These are phyloP conservation scores for Sparassis latifolia DNA, from an alignment of 1,284 basidiomycete species.

Conservation along the genomic window DNA sequence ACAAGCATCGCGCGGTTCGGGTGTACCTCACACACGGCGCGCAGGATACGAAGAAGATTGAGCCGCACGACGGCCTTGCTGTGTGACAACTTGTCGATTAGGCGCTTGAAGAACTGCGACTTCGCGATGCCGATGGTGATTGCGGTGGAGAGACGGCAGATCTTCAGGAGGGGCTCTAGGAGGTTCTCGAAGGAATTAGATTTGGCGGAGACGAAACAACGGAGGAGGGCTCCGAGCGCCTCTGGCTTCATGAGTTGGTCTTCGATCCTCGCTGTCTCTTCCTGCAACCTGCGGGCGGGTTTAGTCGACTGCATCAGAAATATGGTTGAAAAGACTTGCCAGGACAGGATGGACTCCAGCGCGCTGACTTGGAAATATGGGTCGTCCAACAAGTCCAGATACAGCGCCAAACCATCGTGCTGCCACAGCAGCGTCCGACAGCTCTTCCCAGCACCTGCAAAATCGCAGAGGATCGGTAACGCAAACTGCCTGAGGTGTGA, in stretches of 20 bases:
- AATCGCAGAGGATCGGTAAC: slow-evolving; percentile 91
- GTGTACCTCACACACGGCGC: slow-evolving; percentile 83
- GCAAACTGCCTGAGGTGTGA: slow-evolving; percentile 96
- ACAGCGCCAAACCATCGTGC: slow-evolving; percentile 77
- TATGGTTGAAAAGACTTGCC: slow-evolving; percentile 43
- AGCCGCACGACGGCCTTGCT: slow-evolving; percentile 86
- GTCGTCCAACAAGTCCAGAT: slow-evolving; percentile 81
- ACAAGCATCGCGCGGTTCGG: slow-evolving; percentile 81
- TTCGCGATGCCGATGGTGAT: slow-evolving; percentile 78
- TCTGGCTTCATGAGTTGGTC: slow-evolving; percentile 72
- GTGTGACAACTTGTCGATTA: slow-evolving; percentile 79
- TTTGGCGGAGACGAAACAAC: slow-evolving; percentile 84
- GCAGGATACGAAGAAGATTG: slow-evolving; percentile 82
- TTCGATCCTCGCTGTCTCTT: slow-evolving; percentile 91
- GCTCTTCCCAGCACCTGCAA: slow-evolving; percentile 89
- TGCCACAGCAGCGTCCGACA: slow-evolving; percentile 87
- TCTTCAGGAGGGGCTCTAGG: slow-evolving; percentile 88
- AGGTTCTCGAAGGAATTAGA: slow-evolving; percentile 93
- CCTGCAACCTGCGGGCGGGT: slow-evolving; percentile 65
- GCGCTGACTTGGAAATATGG: slow-evolving; percentile 96
- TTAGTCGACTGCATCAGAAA: background rate
- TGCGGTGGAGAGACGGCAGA: slow-evolving; percentile 73
- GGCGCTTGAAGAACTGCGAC: slow-evolving; percentile 79
- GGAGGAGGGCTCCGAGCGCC: slow-evolving; percentile 69
- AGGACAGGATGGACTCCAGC: slow-evolving; percentile 85